phyloP scores from a whole-genome alignment of 129 eudicot species.

The Flaveria linearis region DNA sequence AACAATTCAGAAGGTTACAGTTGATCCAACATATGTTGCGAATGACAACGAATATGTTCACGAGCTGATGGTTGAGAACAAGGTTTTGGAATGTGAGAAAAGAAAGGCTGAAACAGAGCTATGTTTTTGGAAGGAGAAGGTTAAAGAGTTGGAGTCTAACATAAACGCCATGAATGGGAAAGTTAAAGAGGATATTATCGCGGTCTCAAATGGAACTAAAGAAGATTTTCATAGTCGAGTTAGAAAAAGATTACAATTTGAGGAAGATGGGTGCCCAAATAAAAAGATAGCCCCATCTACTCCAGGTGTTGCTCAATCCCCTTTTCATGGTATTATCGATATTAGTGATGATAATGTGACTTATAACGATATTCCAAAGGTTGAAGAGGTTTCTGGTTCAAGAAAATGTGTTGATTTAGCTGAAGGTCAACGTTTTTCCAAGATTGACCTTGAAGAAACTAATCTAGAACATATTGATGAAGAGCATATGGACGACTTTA shows the following conservation, averaged over 20 bases:
- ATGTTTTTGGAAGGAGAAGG: conserved; percentile 45
- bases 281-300: conserved; percentile 56
- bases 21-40: conserved; percentile 26
- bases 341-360: conserved; percentile 47
- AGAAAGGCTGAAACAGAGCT: conserved; percentile 47
- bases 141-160: conserved; percentile 30
- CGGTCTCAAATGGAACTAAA: background rate
- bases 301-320: conserved; percentile 46
- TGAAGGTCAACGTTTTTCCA: background rate
- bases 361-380: conserved; percentile 12
- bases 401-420: conserved; percentile 15
- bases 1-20: conserved; percentile 9
- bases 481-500: conserved; percentile 21
- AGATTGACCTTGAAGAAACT: background rate
- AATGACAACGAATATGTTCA: conserved; percentile 28
- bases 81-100: conserved; percentile 66
- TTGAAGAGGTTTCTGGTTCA: conserved; percentile 13
- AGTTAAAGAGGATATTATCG: background rate
- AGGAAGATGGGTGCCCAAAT: conserved; percentile 36
- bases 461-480: conserved; percentile 28
- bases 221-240: conserved; percentile 16
- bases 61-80: conserved; percentile 51
- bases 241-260: conserved; percentile 42
- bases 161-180: conserved; percentile 7
- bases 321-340: conserved; percentile 38